These are phyloP conservation scores for Aspergillus funiculosus DNA, from an alignment of 495 filamentous ascomycete genomes.

Conservation along the genomic window DNA sequence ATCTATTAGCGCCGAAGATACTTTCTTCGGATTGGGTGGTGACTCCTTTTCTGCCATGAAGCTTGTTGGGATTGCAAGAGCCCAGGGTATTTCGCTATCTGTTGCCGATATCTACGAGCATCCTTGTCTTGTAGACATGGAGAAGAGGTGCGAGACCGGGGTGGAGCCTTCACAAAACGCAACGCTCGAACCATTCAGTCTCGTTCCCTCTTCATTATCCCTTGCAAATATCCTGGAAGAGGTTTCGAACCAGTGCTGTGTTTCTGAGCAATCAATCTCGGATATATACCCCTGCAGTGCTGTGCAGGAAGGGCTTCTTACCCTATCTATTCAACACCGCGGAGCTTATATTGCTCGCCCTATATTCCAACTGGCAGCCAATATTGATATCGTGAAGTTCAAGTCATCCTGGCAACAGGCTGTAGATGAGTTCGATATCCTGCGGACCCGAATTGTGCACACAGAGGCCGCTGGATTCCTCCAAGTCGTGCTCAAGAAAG, in stretches of 20 bases:
- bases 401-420: conserved; percentile 49
- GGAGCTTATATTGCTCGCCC: conserved; percentile 51
- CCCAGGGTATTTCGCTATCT: conserved; percentile 40
- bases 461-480: conserved; percentile 40
- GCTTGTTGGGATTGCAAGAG: conserved; percentile 44
- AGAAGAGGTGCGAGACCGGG: conserved; percentile 24
- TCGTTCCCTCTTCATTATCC: conserved; percentile 31
- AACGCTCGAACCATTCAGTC: conserved; percentile 37
- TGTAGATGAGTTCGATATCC: conserved; percentile 43
- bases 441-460: conserved; percentile 53
- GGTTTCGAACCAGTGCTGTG: conserved; percentile 36
- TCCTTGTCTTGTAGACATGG: conserved; percentile 46
- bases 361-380: conserved; percentile 38
- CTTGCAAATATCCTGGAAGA: conserved; percentile 38
- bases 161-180: conserved; percentile 5
- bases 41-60: conserved; percentile 54
- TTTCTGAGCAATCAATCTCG: conserved; percentile 35
- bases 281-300: conserved; percentile 66
- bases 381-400: conserved; percentile 44
- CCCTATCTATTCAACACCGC: conserved; percentile 49
- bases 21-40: conserved; percentile 51
- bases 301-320: conserved; percentile 64
- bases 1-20: conserved; percentile 41
- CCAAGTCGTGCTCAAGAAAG: conserved; percentile 50
- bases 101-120: conserved; percentile 47